Base-by-base conservation (phyloP, 164 flowering plant species). In the Piper longum region DNA sequence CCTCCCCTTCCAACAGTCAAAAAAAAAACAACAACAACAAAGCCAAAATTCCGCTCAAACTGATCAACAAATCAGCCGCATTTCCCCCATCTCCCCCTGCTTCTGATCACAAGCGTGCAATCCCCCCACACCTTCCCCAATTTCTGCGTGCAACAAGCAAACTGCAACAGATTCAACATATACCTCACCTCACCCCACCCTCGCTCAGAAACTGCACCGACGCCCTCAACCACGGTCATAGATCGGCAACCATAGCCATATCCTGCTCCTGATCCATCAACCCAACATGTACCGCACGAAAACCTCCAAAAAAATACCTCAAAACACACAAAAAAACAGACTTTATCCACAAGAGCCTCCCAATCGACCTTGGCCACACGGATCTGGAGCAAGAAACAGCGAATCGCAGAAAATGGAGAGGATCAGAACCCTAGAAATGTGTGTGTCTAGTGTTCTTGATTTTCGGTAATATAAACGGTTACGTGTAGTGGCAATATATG, bases 21-120 rank as follows among this genome's bases (percentile, higher is more conserved):
- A 62, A 82, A 76, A 88, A 64, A 91, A 89, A 69, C 95, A 87
- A 80, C 84, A 82, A 56, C 90, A 76, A 60, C 79, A 77, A 64
- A 71, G 69, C 72, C 76, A 68, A 12, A 62, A 44, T 69, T 62
- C 40, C 18, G 16, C 14, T 4, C 51, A 62, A 16, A 9, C 18
- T 14, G 60, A 26, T 18, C 26, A 57, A 6, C 16, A 64, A 70
- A 62, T 84, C 76, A 88, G 64, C 95, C 91, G 67, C 95, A 88
- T 81, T 84, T 84, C 60, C 91, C 95, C 89, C 95, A 88, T 56
- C 89, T 73, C 61, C 88, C 91, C 65, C 91, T 80, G 74, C 91
- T 84, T 70, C 87, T 67, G 13, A 85, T 84, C 60, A 82, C 82
- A 67, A 88, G 74, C 7, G 78, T 79, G 64, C 68, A 84, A 69